Conservation (phyloP, 202 grass and related monocot genomes). For the Musa balbisiana region DNA sequence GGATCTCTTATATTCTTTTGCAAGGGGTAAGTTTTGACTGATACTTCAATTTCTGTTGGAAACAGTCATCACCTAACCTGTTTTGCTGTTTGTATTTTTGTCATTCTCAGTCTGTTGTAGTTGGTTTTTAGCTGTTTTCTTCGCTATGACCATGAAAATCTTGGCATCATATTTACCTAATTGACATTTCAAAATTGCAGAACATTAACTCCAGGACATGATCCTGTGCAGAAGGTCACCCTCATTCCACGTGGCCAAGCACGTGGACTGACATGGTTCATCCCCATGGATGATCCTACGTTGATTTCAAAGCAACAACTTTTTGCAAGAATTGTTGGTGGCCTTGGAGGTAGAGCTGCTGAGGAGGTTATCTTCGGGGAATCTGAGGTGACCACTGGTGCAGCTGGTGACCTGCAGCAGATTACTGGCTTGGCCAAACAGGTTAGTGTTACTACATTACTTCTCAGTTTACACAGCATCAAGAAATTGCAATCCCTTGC, state of each 20-base stretch:
- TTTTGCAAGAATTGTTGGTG: slow-evolving; percentile 92
- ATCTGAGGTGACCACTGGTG: slow-evolving; percentile 95
- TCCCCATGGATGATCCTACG: slow-evolving; percentile 84
- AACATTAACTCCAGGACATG: slow-evolving; percentile 90
- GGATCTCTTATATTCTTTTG: not conserved
- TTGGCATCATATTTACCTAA: not conserved
- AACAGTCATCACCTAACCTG: not conserved
- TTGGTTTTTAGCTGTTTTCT: not conserved
- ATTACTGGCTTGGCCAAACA: slow-evolving; percentile 95
- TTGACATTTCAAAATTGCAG: slow-evolving; percentile 28
- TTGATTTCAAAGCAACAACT: slow-evolving; percentile 95
- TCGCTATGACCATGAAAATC: not conserved
- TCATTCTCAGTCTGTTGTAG: not conserved
- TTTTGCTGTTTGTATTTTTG: not conserved
- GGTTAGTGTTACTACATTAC: slow-evolving; percentile 27
- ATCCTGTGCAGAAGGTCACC: slow-evolving; percentile 96
- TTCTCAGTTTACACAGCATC: too few relatives aligned
- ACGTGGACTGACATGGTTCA: slow-evolving; percentile 97
- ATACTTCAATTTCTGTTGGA: too few relatives aligned
- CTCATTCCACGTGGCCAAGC: slow-evolving; percentile 91
- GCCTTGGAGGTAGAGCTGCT: slow-evolving; percentile 88
- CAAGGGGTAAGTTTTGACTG: too few relatives aligned
- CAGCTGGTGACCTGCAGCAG: slow-evolving; percentile 96
- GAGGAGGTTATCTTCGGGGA: slow-evolving; percentile 94
- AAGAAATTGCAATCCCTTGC: not conserved